Evolutionary conservation across 2,329 filamentous ascomycete genomes (phyloP), one percentile per base, ranked within the genome.

Genomic region (Scedosporium apiospermum): DNA sequence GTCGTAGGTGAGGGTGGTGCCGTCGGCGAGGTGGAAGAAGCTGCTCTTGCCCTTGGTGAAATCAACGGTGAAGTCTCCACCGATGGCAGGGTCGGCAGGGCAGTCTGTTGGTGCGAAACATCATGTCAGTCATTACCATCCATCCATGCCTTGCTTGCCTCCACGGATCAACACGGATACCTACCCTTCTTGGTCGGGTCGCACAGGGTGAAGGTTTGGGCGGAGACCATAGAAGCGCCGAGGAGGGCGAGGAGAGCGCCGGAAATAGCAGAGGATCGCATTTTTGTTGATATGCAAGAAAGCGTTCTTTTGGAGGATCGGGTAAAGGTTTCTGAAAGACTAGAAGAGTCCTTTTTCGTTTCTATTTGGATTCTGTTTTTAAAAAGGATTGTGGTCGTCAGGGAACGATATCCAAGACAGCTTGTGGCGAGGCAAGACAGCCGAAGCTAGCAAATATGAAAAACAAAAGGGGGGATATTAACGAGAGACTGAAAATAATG

Each of bases 1-100:
- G 68, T 77, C 75, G 71, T 84, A 84, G 38, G 68, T 70, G 61
- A 86, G 67, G 27, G 66, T 73, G 65, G 82, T 84, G 64, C 80
- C 82, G 5, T 71, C 72, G 57, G 78, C 75, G 57, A 69, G 66
- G 38, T 72, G 73, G 73, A 86, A 82, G 68, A 76, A 74, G 66
- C 83, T 79, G 65, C 87, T 92, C 42, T 78, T 72, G 63, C 90
- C 90, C 73, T 88, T 80, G 64, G 85, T 88, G 78, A 96, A 95
- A 78, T 96, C 91, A 72, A 93, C 86, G 64, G 69, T 67, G 61
- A 76, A 65, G 51, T 74, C 77, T 77, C 73, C 86, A 61, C 90
- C 91, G 14, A 97, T 81, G 10, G 93, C 93, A 65, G 89, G 82
- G 72, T 96, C 82, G 63, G 88, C 74, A 59, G 89, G 84, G 77